Percentiles rank a stretch among this genome's conserved stretches.
These are phyloP conservation scores for Boletus pseudo-olivaceus DNA, from an alignment of 768 basidiomycete genomes.

Conservation along the genomic window DNA sequence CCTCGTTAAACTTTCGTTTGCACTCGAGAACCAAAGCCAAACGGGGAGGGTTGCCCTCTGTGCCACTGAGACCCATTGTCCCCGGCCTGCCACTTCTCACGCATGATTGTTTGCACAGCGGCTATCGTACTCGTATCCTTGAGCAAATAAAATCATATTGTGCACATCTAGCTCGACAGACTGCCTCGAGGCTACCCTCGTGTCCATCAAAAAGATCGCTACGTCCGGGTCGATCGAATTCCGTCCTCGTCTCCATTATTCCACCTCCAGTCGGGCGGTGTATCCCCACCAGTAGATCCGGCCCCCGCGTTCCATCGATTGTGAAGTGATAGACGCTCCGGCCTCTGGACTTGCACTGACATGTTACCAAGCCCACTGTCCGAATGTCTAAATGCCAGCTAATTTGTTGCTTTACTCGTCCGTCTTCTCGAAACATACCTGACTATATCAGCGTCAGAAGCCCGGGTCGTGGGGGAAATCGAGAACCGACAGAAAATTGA, in stretches of 20 bases:
- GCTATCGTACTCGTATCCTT: neutral
- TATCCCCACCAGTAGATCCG: constrained; percentile 1
- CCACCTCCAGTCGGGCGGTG: neutral
- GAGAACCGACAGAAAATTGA: constrained; percentile 4
- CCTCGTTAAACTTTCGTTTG: constrained; percentile 18
- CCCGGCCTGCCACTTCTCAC: constrained; percentile 19
- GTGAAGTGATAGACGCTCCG: neutral
- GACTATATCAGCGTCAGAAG: constrained; percentile 7
- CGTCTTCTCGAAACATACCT: constrained; percentile 7
- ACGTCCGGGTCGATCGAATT: constrained; percentile 3
- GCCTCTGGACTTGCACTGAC: neutral
- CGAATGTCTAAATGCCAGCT: neutral
- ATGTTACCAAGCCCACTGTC: neutral
- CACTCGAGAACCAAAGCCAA: constrained; percentile 27
- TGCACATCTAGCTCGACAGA: neutral
- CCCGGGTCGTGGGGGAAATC: neutral
- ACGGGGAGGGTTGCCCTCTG: neutral
- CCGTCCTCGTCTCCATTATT: neutral
- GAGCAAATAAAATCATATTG: constrained; percentile 1
- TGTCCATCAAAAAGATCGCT: constrained; percentile 14
- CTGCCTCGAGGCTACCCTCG: constrained; percentile 25
- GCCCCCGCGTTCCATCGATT: constrained; percentile 20
- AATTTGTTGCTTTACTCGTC: neutral
- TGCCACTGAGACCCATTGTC: constrained; percentile 10
- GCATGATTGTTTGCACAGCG: constrained; percentile 7